Evolutionary conservation across 2,329 filamentous ascomycete species (phyloP), one percentile per base, ranked within the genome.

Genomic region (Fusarium sarcochroum): DNA sequence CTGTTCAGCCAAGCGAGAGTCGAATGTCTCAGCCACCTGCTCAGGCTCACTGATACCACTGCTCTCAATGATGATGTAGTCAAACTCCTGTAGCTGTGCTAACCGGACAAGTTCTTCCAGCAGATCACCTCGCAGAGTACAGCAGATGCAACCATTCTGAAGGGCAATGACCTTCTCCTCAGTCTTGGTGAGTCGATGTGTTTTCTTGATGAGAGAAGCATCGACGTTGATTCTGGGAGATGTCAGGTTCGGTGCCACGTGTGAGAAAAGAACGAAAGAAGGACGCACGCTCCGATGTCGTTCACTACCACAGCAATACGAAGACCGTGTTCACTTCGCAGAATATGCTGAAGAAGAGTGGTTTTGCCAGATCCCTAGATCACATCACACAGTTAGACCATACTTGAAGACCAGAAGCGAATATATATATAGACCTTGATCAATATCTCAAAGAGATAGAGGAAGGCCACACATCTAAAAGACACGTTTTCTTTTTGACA

Each of bases 71-170:
- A 92, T 81, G 25, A 93, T 87, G 75, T 93, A 93, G 75, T 93
- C 89, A 37, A 93, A 90, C 49, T 85, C 81, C 18, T 87, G 84
- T 1, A 88, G 82, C 72, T 89, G 86, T 0, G 90, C 75, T 2
- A 93, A 81, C 1, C 84, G 84, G 1, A 90, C 90, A 0, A 93
- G 84, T 74, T 93, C 91, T 61, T 91, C 87, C 1, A 93, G 83
- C 2, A 93, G 78, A 57, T 93, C 91, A 1, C 90, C 90, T 5
- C 91, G 87, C 0, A 93, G 82, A 0, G 90, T 93, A 71, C 91
- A 93, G 81, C 91, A 93, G 71, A 93, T 93, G 68, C 91, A 93
- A 11, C 91, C 90, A 64, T 92, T 92, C 72, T 92, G 89, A 55
- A 92, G 83, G 11, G 89, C 86, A 17, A 92, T 87, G 32, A 92